Evolutionary conservation across 2,329 filamentous ascomycete genomes (phyloP), one percentile per base, ranked within the genome.

Genomic region (Sclerotiophoma versabilis): DNA sequence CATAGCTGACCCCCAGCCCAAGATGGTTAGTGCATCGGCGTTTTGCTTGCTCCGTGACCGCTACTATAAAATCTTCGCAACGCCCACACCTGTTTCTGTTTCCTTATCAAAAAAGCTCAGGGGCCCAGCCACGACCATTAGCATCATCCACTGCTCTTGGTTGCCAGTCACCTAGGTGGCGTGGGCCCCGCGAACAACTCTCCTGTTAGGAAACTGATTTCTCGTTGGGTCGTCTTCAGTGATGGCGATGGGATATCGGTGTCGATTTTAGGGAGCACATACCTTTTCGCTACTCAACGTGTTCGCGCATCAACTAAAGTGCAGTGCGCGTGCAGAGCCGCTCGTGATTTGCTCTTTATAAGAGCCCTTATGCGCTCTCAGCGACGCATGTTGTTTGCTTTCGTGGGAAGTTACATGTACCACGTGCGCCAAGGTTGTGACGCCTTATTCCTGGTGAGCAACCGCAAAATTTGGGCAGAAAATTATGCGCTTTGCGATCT

Each of bases 221-320:
- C 81, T 82, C 85, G 84, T 83, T 68, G 84, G 77, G 84, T 88
- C 83, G 79, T 86, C 85, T 89, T 86, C 60, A 83, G 71, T 87
- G 86, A 87, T 82, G 84, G 85, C 86, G 84, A 87, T 86, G 85
- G 81, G 84, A 77, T 79, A 77, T 77, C 80, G 84, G 87, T 88
- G 87, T 87, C 86, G 85, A 87, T 83, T 74, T 87, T 81, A 59
- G 51, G 84, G 86, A 86, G 86, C 77, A 86, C 83, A 85, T 81
- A 76, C 75, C 74, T 54, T 47, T 45, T 19, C 25, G 27, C 27
- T 41, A 27, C 17, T 27, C 14, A 11, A 17, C 36, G n/a, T 33
- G 23, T 12, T 22, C 37, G n/a, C 45, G 38, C 23, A 41, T 9
- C 10, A 39, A 6, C 36, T 17, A 41, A 29, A 2, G 12, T 15